Evolutionary conservation across 2,329 filamentous ascomycete genomes (phyloP), one percentile per base, ranked within the genome.

Genomic region (Aphanoascus verrucosus): DNA sequence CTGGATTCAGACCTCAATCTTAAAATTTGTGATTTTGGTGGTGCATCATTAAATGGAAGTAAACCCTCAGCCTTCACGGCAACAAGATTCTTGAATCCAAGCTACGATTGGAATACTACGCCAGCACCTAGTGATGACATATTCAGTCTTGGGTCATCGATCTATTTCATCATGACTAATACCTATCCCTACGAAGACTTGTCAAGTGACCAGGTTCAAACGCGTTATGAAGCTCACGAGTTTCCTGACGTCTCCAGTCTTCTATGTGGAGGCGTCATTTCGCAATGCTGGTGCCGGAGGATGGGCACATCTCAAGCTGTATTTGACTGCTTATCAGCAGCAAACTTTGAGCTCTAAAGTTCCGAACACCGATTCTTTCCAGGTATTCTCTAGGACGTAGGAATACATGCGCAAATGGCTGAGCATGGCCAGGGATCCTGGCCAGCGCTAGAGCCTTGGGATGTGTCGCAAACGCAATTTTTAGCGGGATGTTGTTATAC

Each of bases 21-120:
- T 51, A 62, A 63, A 49, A 68, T 73, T 50, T 65, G 63, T 17
- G 68, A 70, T 51, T 70, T 71, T 56, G 59, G 60, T 40, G 67
- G 68, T 38, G 65, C 65, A 4, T 63, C 69, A 31, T 55, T 66
- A 49, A 56, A 57, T 42, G 61, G 62, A 5, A 57, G 61, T 8
- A 44, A 56, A 49, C 52, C 62, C 34, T 55, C 60, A 15, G 52
- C 52, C 3, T 1, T 6, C 4, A 11, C 28, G 7, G 44, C 23
- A 7, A 19, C 56, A 15, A 45, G 58, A 55, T 59, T 59, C 37
- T 57, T 41, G 44, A 56, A 57, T 17, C 60, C 55, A 35, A 41
- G 20, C 17, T 56, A 56, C 20, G 49, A 61, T 43, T 61, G 53
- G 55, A 56, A 53, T 54, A 56, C 58, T n/a, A 52, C 35, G 32